Conservation (phyloP, 2,329 filamentous ascomycete genomes). For the Pseudomassariella vexata region DNA sequence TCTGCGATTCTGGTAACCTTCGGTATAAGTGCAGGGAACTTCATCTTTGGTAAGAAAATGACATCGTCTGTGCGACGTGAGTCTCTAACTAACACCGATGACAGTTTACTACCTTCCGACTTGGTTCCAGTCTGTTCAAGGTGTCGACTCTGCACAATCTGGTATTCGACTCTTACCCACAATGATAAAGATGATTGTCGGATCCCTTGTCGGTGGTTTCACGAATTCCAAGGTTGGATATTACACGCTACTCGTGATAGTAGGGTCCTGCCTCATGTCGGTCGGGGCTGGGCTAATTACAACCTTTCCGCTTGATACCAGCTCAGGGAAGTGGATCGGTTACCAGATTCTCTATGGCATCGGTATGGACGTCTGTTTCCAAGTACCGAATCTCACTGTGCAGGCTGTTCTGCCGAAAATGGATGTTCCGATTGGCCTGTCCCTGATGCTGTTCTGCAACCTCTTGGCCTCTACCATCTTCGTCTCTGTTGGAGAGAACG, state of each 20-base stretch:
- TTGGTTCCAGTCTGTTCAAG: slow-evolving; percentile 43
- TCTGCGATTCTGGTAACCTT: slow-evolving; percentile 26
- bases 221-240: slow-evolving; percentile 32
- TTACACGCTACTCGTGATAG: slow-evolving; percentile 37
- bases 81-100: neutral
- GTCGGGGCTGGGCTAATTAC: slow-evolving; percentile 37
- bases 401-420: slow-evolving; percentile 30
- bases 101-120: slow-evolving; percentile 39
- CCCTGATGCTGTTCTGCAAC: slow-evolving; percentile 34
- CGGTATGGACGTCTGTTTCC: slow-evolving; percentile 34
- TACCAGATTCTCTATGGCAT: slow-evolving; percentile 39
- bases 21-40: slow-evolving; percentile 27
- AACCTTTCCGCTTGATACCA: slow-evolving; percentile 29
- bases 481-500: slow-evolving; percentile 32
- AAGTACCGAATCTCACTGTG: slow-evolving; percentile 35
- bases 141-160: slow-evolving; percentile 30
- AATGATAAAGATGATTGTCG: slow-evolving; percentile 32
- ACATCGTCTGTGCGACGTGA: neutral
- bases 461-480: slow-evolving; percentile 36
- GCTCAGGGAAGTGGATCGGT: slow-evolving; percentile 25
- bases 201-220: slow-evolving; percentile 31
- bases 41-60: slow-evolving; percentile 22
- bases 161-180: slow-evolving; percentile 37
- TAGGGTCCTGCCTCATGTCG: slow-evolving; percentile 27
- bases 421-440: slow-evolving; percentile 31